Conservation (phyloP, 2,329 filamentous ascomycete genomes). For the Phialophora macrospora region DNA sequence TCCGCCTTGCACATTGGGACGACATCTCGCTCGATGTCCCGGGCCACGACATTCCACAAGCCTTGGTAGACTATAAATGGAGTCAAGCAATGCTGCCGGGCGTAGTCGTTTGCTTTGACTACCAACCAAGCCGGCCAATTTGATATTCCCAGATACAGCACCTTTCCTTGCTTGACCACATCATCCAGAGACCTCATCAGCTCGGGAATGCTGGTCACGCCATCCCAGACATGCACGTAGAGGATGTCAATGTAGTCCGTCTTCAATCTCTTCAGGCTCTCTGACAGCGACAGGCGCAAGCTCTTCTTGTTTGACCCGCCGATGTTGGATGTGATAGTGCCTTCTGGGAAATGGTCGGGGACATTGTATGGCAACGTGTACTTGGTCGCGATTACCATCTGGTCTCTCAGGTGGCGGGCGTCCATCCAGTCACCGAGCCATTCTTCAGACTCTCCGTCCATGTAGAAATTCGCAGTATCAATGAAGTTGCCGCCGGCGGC, state of each 20-base stretch:
- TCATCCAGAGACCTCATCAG: slow-evolving; percentile 70
- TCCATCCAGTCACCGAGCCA: slow-evolving; percentile 60
- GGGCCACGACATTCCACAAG: slow-evolving; percentile 62
- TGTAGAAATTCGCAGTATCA: slow-evolving; percentile 54
- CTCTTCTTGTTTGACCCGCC: slow-evolving; percentile 47
- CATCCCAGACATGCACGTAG: slow-evolving; percentile 62
- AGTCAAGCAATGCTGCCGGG: slow-evolving; percentile 68
- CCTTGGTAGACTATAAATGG: slow-evolving; percentile 74
- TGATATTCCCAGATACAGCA: slow-evolving; percentile 64
- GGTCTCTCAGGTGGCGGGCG: slow-evolving; percentile 50
- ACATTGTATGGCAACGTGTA: slow-evolving; percentile 50
- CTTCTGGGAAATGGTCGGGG: slow-evolving; percentile 33
- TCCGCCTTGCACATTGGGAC: slow-evolving; percentile 67
- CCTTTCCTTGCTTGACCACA: slow-evolving; percentile 65
- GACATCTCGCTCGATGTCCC: slow-evolving; percentile 73
- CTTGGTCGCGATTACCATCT: slow-evolving; percentile 62
- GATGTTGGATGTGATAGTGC: slow-evolving; percentile 45
- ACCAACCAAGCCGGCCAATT: slow-evolving; percentile 44
- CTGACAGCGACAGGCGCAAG: slow-evolving; percentile 42
- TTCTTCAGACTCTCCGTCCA: slow-evolving; percentile 51
- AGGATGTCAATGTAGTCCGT: slow-evolving; percentile 47
- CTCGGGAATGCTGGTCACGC: slow-evolving; percentile 65
- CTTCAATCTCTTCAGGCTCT: slow-evolving; percentile 43
- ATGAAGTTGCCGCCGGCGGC: slow-evolving; percentile 57
- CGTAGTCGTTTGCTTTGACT: slow-evolving; percentile 59